Percentiles rank a stretch among this genome's conserved stretches.
Conservation (phyloP, 768 basidiomycete species). For the Phylloporus rhodoxanthus region DNA sequence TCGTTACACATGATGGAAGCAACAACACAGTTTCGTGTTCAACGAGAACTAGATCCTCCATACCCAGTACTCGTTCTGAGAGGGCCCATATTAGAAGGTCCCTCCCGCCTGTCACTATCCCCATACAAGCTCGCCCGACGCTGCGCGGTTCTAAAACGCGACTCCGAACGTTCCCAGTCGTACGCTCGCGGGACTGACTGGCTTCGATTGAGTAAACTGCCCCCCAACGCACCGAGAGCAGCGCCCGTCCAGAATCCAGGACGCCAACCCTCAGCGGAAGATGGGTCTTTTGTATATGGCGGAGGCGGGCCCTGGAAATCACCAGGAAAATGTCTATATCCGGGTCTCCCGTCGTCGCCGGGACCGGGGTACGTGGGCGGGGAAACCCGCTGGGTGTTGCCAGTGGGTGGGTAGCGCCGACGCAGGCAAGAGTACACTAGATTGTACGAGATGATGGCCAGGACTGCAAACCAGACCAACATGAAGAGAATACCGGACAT, state of each 20-base stretch:
- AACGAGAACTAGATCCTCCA: conserved; percentile 72
- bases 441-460: conserved; percentile 51
- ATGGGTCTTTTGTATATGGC: conserved; percentile 45
- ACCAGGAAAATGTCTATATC: conserved; percentile 50
- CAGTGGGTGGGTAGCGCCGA: conserved; percentile 24
- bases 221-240: conserved; percentile 63
- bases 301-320: conserved; percentile 47
- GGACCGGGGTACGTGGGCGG: conserved; percentile 31
- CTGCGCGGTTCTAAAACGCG: conserved; percentile 25
- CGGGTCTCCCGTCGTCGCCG: conserved; percentile 14
- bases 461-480: conserved; percentile 49
- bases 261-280: conserved; percentile 37
- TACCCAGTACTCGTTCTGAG: conserved; percentile 76
- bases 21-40: conserved; percentile 9
- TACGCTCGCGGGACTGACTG: conserved; percentile 33
- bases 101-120: conserved; percentile 57
- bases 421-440: conserved; percentile 52
- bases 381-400: conserved; percentile 26
- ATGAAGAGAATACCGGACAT: conserved; percentile 46
- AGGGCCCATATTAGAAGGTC: conserved; percentile 60
- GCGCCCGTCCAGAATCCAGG: conserved; percentile 89
- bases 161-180: conserved; percentile 54
- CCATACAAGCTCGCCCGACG: conserved; percentile 21
- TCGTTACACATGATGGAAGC: background rate
- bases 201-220: conserved; percentile 45